These are phyloP conservation scores for Cicer chorassanicum DNA, from an alignment of 306 rosid species.

Conservation along the genomic window DNA sequence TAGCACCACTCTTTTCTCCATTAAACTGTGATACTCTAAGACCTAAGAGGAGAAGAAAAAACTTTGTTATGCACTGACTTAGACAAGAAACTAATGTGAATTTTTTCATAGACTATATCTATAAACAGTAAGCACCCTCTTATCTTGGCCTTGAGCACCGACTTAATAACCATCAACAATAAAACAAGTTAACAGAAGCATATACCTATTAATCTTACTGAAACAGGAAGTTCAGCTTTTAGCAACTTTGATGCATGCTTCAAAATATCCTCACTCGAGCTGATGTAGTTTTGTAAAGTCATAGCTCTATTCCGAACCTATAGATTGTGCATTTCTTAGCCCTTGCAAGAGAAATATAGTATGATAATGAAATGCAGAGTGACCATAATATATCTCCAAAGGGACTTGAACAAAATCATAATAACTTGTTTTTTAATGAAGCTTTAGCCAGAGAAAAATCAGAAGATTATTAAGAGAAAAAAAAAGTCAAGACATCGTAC, in stretches of 20 bases:
- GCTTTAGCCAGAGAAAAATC: constrained; percentile 1
- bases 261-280: constrained; percentile 77
- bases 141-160: constrained; percentile 36
- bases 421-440: background rate
- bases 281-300: constrained; percentile 71
- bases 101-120: constrained; percentile 20
- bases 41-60: constrained; percentile 58
- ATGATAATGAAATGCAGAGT: constrained; percentile 26
- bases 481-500: constrained; percentile 47
- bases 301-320: constrained; percentile 89
- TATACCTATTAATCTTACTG: constrained; percentile 84
- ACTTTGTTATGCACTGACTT: constrained; percentile 39
- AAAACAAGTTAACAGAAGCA: constrained; percentile 25
- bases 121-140: constrained; percentile 21
- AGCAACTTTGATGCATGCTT: constrained; percentile 83
- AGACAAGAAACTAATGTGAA: constrained; percentile 33
- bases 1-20: constrained; percentile 56
- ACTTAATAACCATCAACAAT: constrained; percentile 21
- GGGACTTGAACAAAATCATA: constrained; percentile 27
- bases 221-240: constrained; percentile 92
- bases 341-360: constrained; percentile 28
- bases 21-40: constrained; percentile 79
- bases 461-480: constrained; percentile 31
- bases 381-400: constrained; percentile 15
- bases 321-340: constrained; percentile 48